Percentiles rank a stretch among this genome's conserved stretches.
phyloP scores from a whole-genome alignment of 768 basidiomycete species.

The Suillus clintonianus region DNA sequence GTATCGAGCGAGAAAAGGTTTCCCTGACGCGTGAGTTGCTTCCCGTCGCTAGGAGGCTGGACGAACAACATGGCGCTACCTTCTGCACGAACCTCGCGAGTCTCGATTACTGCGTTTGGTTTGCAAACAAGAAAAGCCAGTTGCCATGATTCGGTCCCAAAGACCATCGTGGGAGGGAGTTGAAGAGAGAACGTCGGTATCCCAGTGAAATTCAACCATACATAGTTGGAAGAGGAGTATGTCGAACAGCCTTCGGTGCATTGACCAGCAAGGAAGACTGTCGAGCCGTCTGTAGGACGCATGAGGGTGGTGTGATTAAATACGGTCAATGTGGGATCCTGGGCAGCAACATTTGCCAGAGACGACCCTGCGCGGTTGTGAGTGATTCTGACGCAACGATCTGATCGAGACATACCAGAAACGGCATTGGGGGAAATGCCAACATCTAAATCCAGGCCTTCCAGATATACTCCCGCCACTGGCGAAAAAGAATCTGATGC shows the following conservation, averaged over 20 bases:
- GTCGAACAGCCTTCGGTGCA: conserved; percentile 20
- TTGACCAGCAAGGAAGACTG: conserved; percentile 19
- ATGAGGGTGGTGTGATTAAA: conserved; percentile 24
- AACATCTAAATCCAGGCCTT: conserved; percentile 20
- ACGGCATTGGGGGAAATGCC: background rate
- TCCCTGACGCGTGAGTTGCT: conserved; percentile 18
- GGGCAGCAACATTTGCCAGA: background rate
- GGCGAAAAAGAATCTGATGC: background rate
- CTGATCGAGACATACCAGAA: conserved; percentile 13
- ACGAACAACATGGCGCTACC: conserved; percentile 18
- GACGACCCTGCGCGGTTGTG: background rate
- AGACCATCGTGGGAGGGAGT: background rate
- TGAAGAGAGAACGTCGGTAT: conserved; percentile 14
- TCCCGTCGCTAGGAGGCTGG: conserved; percentile 14
- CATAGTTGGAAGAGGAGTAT: background rate
- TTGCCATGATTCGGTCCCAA: conserved; percentile 17
- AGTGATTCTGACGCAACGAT: background rate
- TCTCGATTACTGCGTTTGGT: conserved; percentile 26
- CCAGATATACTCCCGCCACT: conserved; percentile 15
- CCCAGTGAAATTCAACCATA: conserved; percentile 14
- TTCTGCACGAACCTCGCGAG: conserved; percentile 26
- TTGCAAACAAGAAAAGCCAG: conserved; percentile 21
- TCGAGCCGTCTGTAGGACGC: conserved; percentile 21
- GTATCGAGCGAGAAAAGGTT: conserved; percentile 26
- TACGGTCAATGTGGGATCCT: no score